Evolutionary conservation across 2,329 filamentous ascomycete species (phyloP), one percentile per base, ranked within the genome.

Genomic region (Myrmaecium sp.): DNA sequence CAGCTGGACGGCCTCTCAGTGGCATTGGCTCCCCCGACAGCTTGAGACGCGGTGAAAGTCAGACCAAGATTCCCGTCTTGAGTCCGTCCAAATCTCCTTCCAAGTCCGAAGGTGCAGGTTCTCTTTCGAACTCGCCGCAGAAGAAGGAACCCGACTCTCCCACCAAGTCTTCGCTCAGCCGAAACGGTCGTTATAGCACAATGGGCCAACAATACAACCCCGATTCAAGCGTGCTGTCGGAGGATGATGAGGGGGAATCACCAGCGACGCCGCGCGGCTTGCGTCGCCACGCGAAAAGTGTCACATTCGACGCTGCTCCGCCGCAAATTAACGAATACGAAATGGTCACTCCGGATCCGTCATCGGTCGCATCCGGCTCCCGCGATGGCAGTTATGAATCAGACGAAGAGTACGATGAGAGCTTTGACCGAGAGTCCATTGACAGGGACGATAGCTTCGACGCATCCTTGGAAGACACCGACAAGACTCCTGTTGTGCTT

Each of bases 311-410:
- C 54, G 78, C 76, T 19, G 83, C 81, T 2, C 86, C 86, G 13
- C 89, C 89, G 14, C 80, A 92, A 47, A 68, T 98, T 43, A 93
- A 95, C 47, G 89, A 98, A 55, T 98, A 95, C 50, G 89, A 95
- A 54, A 84, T 94, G 78, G 79, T 82, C 17, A 98, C 89, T 2
- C 89, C 89, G 7, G 89, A 94, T 45, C 69, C 91, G n/a, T 94
- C 86, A 2, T 92, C 84, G 0, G 64, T 91, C 14, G 81, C 80
- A 14, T 86, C 80, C 25, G 83, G 77, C 39, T 95, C 86, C 8
- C 76, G 86, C 6, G 82, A 94, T 44, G 82, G 83, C 21, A 95
- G 86, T 56, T 94, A 80, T 48, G 84, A 94, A 34, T 86, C 81
- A 0, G 72, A 77, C 14, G 74, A 78, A 11, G 69, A 83, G 21